A percentile compares a stretch with the other conserved stretches of the same genome.
Conservation (phyloP, 2,329 filamentous ascomycete genomes). For the Tolypocladium endophyticum region DNA sequence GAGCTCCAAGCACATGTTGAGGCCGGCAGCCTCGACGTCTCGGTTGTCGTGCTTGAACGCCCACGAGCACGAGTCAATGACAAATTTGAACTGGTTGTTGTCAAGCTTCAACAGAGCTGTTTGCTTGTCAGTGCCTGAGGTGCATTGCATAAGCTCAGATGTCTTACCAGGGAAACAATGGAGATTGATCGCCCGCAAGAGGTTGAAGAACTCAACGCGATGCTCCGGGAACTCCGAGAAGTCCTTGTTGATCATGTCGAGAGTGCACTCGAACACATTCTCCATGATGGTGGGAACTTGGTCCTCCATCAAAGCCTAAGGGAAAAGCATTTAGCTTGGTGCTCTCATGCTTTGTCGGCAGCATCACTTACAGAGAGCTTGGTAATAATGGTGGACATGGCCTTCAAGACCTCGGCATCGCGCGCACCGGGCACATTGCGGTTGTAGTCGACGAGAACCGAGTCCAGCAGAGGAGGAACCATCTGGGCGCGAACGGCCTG, state of each 20-base stretch:
- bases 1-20: conserved; percentile 96
- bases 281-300: conserved; percentile 97
- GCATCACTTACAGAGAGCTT: conserved; percentile 78
- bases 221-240: conserved; percentile 99
- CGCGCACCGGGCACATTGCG: conserved; percentile 91
- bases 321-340: conserved; percentile 4
- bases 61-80: conserved; percentile 99
- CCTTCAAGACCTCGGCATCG: conserved; percentile 91
- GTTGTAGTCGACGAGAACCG: conserved; percentile 91
- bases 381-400: conserved; percentile 94
- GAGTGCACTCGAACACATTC: conserved; percentile 94
- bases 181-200: conserved; percentile 89
- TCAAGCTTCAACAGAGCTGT: conserved; percentile 80
- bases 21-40: conserved; percentile 88
- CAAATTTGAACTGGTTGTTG: conserved; percentile 95
- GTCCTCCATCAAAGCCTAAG: conserved; percentile 86
- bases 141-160: not conserved
- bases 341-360: not conserved
- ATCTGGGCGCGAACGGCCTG: conserved; percentile 89
- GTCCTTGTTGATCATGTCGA: conserved; percentile 99
- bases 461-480: conserved; percentile 90
- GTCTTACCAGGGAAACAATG: conserved; percentile 80
- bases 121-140: not conserved
- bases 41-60: conserved; percentile 99
- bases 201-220: conserved; percentile 98